Base-by-base conservation (phyloP, 257 asterid genomes). In the Gardenia jasminoides region DNA sequence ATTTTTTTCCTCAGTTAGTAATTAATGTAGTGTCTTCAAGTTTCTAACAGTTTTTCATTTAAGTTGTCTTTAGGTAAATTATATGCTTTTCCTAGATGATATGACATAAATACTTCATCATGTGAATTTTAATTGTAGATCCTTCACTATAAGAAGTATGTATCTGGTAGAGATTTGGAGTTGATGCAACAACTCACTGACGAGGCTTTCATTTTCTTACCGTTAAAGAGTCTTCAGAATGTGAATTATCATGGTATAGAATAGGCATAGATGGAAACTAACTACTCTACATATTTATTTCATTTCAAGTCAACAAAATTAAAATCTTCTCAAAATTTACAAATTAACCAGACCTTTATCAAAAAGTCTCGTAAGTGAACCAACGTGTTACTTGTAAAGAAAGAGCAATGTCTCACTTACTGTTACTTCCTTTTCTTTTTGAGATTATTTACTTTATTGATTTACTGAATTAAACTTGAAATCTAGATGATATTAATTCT, bases 341-440 rank as follows among this genome's bases (percentile, higher is more conserved):
- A 36, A 58, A 58, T n/a, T 58, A 26, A 22, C 24, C 43, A 30
- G 68, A 9, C 54, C 41, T 48, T 36, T 48, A 44, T 56, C 22
- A 28, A 16, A 39, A 46, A n/a, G 58, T 15, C 24, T 2, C 44
- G 79, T 8, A 10, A 48, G 13, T 11, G 67, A 46, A 47, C 22
- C 44, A 28, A 76, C 41, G 41, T 41, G 43, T 24, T 75, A 43
- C 44, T 76, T 61, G 61, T 20, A 65, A 76, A 76, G 30, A 47
- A 13, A 67, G 73, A 77, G 33, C 1, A 65, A n/a, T n/a, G n/a
- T n/a, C n/a, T n/a, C n/a, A n/a, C n/a, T n/a, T n/a, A n/a, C n/a
- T n/a, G n/a, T n/a, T n/a, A n/a, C n/a, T n/a, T n/a, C n/a, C n/a
- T n/a, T n/a, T n/a, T n/a, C n/a, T n/a, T n/a, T n/a, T n/a, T n/a